A percentile compares a stretch with the other conserved stretches of the same genome.
These are phyloP conservation scores for Fusarium odoratissimum DNA, from an alignment of 2,329 filamentous ascomycete species.

Conservation along the genomic window DNA sequence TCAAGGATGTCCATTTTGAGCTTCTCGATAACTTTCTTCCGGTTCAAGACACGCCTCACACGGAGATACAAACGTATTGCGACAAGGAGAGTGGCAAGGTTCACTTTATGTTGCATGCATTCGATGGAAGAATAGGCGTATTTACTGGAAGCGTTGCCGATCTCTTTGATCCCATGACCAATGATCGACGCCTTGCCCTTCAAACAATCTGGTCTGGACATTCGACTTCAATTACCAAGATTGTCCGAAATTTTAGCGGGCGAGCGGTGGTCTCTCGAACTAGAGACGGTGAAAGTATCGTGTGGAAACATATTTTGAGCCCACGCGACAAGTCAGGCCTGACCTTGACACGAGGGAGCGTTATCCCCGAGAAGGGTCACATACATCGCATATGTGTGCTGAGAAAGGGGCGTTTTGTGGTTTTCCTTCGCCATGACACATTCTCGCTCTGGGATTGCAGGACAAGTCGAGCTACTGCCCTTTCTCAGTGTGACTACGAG, in stretches of 20 bases:
- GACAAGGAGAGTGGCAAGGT: constrained; percentile 72
- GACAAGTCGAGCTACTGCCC: constrained; percentile 64
- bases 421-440: constrained; percentile 79
- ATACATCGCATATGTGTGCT: constrained; percentile 86
- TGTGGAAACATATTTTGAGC: constrained; percentile 78
- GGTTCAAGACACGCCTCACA: constrained; percentile 56
- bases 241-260: constrained; percentile 86
- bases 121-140: constrained; percentile 86
- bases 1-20: constrained; percentile 68
- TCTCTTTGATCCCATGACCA: constrained; percentile 79
- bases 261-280: constrained; percentile 85
- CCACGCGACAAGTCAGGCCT: constrained; percentile 52
- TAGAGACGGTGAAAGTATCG: constrained; percentile 78
- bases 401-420: constrained; percentile 79
- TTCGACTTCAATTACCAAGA: constrained; percentile 81
- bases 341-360: constrained; percentile 72
- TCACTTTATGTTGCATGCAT: constrained; percentile 82
- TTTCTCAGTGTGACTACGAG: constrained; percentile 64
- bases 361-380: constrained; percentile 73
- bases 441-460: constrained; percentile 86
- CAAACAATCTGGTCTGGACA: constrained; percentile 86
- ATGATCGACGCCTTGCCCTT: constrained; percentile 68
- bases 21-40: constrained; percentile 53
- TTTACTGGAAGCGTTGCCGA: constrained; percentile 82
- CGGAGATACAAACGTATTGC: constrained; percentile 80